phyloP scores from a whole-genome alignment of 1,284 basidiomycete genomes.

The Ganoderma boninense region DNA sequence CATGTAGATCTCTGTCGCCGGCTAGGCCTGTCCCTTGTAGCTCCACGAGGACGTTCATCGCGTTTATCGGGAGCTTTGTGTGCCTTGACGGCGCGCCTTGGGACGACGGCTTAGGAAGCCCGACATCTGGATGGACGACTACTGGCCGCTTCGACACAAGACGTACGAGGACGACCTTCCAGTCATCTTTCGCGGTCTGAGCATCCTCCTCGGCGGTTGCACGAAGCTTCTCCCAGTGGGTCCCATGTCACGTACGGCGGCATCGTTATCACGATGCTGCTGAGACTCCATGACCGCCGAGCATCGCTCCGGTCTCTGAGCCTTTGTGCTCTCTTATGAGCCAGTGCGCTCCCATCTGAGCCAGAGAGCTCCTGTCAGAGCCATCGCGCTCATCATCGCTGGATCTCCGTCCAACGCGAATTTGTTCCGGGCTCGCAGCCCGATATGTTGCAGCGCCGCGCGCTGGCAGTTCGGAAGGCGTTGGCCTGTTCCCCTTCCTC shows the following conservation, averaged over 20 bases:
- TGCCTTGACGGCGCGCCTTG: constrained; percentile 21
- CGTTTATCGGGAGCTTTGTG: constrained; percentile 31
- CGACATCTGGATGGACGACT: constrained; percentile 8
- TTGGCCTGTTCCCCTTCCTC: constrained; percentile 10
- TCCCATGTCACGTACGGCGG: background rate
- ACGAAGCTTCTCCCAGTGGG: constrained; percentile 24
- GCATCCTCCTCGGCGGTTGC: constrained; percentile 27
- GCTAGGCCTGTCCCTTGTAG: constrained; percentile 24
- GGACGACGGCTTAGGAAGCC: constrained; percentile 25
- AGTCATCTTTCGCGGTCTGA: constrained; percentile 29
- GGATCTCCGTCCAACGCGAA: background rate
- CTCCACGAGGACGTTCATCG: constrained; percentile 29
- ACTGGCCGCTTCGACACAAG: constrained; percentile 31
- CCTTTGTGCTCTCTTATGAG: background rate
- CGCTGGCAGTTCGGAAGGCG: constrained; percentile 7
- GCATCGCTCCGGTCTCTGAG: background rate
- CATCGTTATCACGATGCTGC: constrained; percentile 1
- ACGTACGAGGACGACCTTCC: constrained; percentile 27
- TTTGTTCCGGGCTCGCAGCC: background rate
- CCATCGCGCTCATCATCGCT: background rate
- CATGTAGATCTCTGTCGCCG: constrained; percentile 12
- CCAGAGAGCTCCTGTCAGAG: background rate
- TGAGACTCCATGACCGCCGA: background rate
- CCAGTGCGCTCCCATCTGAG: background rate
- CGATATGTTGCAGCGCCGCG: background rate